These are phyloP conservation scores for Aspergillus aculeatus DNA, from an alignment of 2,329 filamentous ascomycete genomes.

Conservation along the genomic window DNA sequence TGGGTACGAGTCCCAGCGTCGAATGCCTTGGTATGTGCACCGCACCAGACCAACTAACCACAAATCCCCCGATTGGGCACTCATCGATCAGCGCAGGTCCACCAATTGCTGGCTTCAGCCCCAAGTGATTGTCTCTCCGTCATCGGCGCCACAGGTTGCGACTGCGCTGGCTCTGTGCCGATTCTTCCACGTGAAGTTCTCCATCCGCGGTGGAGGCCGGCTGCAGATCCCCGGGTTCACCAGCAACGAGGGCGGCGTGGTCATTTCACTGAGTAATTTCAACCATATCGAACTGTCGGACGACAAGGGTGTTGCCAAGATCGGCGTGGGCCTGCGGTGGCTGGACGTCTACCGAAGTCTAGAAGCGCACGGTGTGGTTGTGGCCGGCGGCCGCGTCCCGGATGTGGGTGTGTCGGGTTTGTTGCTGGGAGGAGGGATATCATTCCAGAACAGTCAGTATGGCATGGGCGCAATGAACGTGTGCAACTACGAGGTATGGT, in stretches of 20 bases:
- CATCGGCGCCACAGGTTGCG: background rate
- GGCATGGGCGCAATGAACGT: slow-evolving; percentile 16
- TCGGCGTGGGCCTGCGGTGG: slow-evolving; percentile 51
- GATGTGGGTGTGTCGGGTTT: slow-evolving; percentile 48
- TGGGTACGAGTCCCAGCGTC: slow-evolving; percentile 5
- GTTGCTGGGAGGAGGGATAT: slow-evolving; percentile 39
- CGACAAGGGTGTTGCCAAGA: slow-evolving; percentile 37
- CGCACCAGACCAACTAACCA: background rate
- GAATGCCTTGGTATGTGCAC: background rate
- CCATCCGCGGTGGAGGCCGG: slow-evolving; percentile 20
- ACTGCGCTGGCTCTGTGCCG: background rate
- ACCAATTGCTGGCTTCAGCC: slow-evolving; percentile 6
- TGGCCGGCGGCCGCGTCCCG: slow-evolving; percentile 47
- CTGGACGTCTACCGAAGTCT: slow-evolving; percentile 43
- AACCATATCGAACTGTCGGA: slow-evolving; percentile 35
- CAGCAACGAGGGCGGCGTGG: slow-evolving; percentile 38
- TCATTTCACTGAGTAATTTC: slow-evolving; percentile 50
- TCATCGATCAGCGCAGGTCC: background rate
- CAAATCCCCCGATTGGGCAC: background rate
- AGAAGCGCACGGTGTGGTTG: slow-evolving; percentile 41
- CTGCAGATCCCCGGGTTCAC: slow-evolving; percentile 20
- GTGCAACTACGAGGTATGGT: slow-evolving; percentile 18
- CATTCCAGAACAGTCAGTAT: slow-evolving; percentile 18
- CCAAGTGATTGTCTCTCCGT: background rate
- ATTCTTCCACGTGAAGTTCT: slow-evolving; percentile 17